Conservation (phyloP, 2,329 filamentous ascomycete species). For the Arthrinium puccinioides region DNA sequence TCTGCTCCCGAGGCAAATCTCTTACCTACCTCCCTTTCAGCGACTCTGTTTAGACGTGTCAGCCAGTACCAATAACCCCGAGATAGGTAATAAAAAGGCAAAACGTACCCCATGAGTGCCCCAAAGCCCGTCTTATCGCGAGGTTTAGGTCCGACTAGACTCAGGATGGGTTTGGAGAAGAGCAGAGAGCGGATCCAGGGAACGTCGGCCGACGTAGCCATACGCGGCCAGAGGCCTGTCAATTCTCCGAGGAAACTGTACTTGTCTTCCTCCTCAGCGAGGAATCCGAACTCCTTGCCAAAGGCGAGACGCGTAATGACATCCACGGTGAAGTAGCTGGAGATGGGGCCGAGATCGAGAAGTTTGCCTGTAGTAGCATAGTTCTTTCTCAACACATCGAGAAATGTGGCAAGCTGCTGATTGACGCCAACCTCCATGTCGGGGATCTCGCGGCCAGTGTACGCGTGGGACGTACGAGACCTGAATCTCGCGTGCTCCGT, state of each 20-base stretch:
- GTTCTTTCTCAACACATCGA: slow-evolving; percentile 33
- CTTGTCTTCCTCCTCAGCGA: slow-evolving; percentile 33
- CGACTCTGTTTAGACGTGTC: slow-evolving; percentile 25
- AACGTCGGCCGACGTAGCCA: slow-evolving; percentile 30
- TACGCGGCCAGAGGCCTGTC: slow-evolving; percentile 26
- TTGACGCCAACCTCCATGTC: slow-evolving; percentile 31
- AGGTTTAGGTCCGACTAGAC: slow-evolving; percentile 27
- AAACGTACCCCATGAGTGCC: slow-evolving; percentile 17
- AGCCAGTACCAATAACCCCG: neutral
- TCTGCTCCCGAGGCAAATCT: slow-evolving; percentile 34
- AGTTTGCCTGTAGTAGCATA: slow-evolving; percentile 8
- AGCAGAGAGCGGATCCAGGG: slow-evolving; percentile 32
- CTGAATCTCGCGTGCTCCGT: slow-evolving; percentile 31
- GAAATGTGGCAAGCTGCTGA: slow-evolving; percentile 30
- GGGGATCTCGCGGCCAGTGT: slow-evolving; percentile 15
- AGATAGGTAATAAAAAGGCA: slow-evolving; percentile 6
- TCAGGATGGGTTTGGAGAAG: slow-evolving; percentile 17
- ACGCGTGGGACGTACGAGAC: slow-evolving; percentile 27
- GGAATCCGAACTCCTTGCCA: slow-evolving; percentile 38
- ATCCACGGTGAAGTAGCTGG: slow-evolving; percentile 44
- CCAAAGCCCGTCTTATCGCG: slow-evolving; percentile 21
- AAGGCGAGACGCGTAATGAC: slow-evolving; percentile 42
- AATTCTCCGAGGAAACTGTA: slow-evolving; percentile 34
- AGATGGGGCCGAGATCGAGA: slow-evolving; percentile 37
- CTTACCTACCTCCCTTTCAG: slow-evolving; percentile 33